Base-by-base conservation (phyloP, 2,329 filamentous ascomycete species). In the Penicillium fuscoglaucum region DNA sequence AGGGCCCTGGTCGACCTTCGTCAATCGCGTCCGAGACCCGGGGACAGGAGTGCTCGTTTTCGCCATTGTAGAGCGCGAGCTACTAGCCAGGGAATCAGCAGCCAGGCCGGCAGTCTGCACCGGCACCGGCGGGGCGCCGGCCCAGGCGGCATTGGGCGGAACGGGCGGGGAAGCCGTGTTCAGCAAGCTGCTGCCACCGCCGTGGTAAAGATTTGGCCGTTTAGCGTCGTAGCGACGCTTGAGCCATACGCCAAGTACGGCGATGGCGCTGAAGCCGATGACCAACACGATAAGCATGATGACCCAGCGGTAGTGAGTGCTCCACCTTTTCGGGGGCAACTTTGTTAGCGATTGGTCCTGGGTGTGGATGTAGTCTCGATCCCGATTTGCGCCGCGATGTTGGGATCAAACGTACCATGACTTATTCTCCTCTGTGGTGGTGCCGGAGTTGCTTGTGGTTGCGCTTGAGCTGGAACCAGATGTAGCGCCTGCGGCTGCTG, bases 261-360 rank as follows among this genome's bases (percentile, higher is more conserved):
- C 89, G 68, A 91, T 83, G 57, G 80, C 80, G 15, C 82, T 77
- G 61, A 96, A 89, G 53, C 80, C 87, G 59, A 93, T 79, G 44
- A 88, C 82, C 29, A 96, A 81, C 61, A 93, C 79, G 63, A 91
- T 87, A 53, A 95, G 81, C 82, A 95, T 91, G 61, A 93, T 82
- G 46, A 96, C 84, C 90, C 90, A 96, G 78, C 87, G 83, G 79
- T 85, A 91, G 74, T 93, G 90, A 29, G 79, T 82, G 8, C 83
- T 60, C 67, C 64, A 66, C 63, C 68, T 74, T 9, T 31, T 19
- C 9, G 6, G 4, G 59, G 52, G 10, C 0, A 41, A 31, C 51
- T 17, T 21, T 6, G 41, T 57, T 40, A 57, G 33, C 17, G 52
- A 40, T 29, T n/a, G 15, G 24, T n/a, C 1, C n/a, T 19, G 4